Evolutionary conservation across 192 early-diverging fungal genomes (phyloP), one percentile per base, ranked within the genome.

Genomic region (Rhizophagus prolifer): DNA sequence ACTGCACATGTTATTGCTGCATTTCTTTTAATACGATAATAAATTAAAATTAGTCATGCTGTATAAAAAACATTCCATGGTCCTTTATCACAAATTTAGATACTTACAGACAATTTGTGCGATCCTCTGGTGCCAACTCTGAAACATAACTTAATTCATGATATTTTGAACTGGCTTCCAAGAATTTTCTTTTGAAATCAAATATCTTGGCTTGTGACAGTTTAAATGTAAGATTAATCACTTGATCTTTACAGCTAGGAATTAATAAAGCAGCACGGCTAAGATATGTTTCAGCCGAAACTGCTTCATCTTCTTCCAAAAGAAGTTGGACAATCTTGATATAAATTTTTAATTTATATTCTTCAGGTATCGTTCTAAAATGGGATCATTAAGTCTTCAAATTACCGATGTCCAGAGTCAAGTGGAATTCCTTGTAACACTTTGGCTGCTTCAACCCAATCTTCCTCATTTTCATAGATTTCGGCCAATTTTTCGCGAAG

Each of bases 1-100:
- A 97, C 91, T 2, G 96, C 93, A 79, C 95, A 98, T 61, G 88
- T 89, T 19, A 99, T 91, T n/a, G 97, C 95, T 13, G 90, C 86
- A 9, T 84, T 83, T 60, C 89, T 90, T 79, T 26, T 25, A 21
- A 14, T 19, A 1, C 36, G 12, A 46, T 50, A 70, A 59, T 3
- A 34, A 31, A 75, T 36, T 19, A 28, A 34, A 69, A 50, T 67
- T 41, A 30, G 26, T 16, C 3, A 26, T n/a, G 25, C 19, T 44
- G 25, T 6, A 70, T 41, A 12, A 26, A 30, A 34, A 41, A 19
- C 26, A 36, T 28, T 21, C 46, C 41, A 12, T 44, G 10, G 10
- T 12, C 10, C 9, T 44, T 12, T 44, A 44, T 8, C 28, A 38
- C 19, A n/a, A 14, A 67, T 21, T 1, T 23, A 25, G 25, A 21